Evolutionary conservation across 768 basidiomycete species (phyloP), one percentile per base, ranked within the genome.

Genomic region (Wakefieldia striispora): DNA sequence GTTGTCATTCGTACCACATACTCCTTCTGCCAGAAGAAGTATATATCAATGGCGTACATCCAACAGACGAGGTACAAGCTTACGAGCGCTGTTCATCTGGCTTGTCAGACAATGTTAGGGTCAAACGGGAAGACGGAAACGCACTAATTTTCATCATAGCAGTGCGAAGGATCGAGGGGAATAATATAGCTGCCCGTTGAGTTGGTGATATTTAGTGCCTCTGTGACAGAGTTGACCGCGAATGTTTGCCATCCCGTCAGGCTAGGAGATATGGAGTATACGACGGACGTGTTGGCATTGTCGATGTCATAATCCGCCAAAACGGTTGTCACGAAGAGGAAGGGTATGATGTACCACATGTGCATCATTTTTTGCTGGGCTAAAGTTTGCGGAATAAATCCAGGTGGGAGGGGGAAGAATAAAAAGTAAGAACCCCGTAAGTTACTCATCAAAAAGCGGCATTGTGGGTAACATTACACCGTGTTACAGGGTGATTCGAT

Each of bases 131-230:
- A 31, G 27, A 40, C 6, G 9, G 14, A 9, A 6, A 57, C 63
- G n/a, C 41, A 64, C 63, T 65, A 65, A 39, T 65, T 62, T 27
- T 57, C 34, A 26, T 65, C 42, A 13, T 62, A 65, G 36, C 62
- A 63, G 3, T 51, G 17, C 1, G 60, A 57, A 1, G 60, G 26
- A 40, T 59, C 49, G 23, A 65, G 43, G 26, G 21, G 4, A 31
- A 65, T 52, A 3, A 34, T 47, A 17, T 53, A 51, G 41, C 48
- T 55, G 29, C 63, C 63, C 2, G 58, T 63, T 31, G 53, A 51
- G 21, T 63, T 60, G 27, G 11, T 52, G 14, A 60, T 13, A 2
- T 21, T 11, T 12, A 63, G 27, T 11, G 33, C 33, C 16, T 33
- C 33, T 16, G 33, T 33, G 14, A 33, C 13, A 33, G 43, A 45